Evolutionary conservation across 1,284 basidiomycete genomes (phyloP).

Genomic region (Sanguinoderma infundibulare): DNA sequence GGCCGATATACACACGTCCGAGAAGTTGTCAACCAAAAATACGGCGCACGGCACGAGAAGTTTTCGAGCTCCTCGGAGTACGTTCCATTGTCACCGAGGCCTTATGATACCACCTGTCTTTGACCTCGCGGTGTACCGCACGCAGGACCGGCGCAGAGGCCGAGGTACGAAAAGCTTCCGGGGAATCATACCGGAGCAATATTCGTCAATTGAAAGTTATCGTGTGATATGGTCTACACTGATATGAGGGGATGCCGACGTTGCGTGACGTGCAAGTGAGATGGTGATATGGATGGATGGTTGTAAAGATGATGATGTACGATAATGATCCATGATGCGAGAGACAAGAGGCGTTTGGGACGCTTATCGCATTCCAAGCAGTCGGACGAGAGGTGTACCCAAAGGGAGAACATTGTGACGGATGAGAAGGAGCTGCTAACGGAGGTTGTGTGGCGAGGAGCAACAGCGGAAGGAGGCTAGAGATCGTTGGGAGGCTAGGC

Average conservation of each 20-base stretch:
- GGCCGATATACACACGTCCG: too few relatives aligned
- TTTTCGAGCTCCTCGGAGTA: too few relatives aligned
- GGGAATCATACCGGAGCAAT: neutral
- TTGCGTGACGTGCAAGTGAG: neutral
- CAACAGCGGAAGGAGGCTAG: neutral
- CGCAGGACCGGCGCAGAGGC: too few relatives aligned
- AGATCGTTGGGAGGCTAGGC: conserved; percentile 6
- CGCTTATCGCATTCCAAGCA: neutral
- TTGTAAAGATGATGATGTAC: neutral
- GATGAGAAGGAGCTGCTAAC: neutral
- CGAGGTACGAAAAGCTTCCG: too few relatives aligned
- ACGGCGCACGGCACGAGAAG: too few relatives aligned
- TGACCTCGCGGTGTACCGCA: too few relatives aligned
- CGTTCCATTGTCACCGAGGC: too few relatives aligned
- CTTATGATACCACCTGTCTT: too few relatives aligned
- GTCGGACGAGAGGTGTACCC: too few relatives aligned
- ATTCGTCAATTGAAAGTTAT: neutral
- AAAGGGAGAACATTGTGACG: neutral
- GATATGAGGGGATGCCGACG: neutral
- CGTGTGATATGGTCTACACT: neutral
- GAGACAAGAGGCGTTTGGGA: neutral
- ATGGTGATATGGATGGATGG: neutral
- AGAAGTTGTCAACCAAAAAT: too few relatives aligned
- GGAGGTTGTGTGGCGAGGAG: neutral
- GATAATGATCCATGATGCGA: neutral